Base-by-base conservation (phyloP, 306 rosid genomes). In the Cicer yamashitae region DNA sequence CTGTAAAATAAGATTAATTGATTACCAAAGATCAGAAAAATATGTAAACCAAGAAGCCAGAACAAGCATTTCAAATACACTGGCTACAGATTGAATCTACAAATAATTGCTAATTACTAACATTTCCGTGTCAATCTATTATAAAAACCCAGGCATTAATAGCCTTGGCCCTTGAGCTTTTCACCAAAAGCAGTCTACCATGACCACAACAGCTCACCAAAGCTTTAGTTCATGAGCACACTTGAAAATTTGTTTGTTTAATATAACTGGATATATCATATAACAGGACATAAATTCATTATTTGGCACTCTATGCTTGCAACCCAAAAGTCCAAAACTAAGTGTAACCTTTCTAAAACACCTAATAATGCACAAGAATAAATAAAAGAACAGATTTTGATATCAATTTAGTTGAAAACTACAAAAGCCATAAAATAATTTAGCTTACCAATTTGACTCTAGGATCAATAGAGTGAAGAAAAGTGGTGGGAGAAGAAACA, bases 391-490 rank as follows among this genome's bases (percentile, higher is more conserved):
- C 17, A 70, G 11, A 6, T 67, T n/a, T 58, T 22, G 10, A 56
- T 34, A 71, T 45, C 6, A 76, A 47, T 30, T 67, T 57, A 15
- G 30, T 5, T 7, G 6, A 3, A 45, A 38, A 67, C 38, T 8
- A 11, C 2, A 8, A 11, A 71, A 76, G 5, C 60, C 11, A 58
- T 59, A 7, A 73, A 80, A 38, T 10, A 22, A 75, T 13, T 20
- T 39, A 15, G 72, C 86, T 34, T 65, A 90, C 98, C 98, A 90
- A 85, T 90, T 94, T 94, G 79, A 87, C 79, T 83, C 98, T 65
- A 48, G 98, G 90, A 72, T 94, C 97, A 6, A 94, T 83, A 67
- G 94, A 82, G 80, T 94, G 98, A 79, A 94, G 96, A 86, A 94
- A 91, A 10, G 96, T 94, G 60, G 80, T 79, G 15, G 98, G 98